Percentiles rank a stretch among this genome's conserved stretches.
phyloP scores from a whole-genome alignment of 768 basidiomycete species.

The Coprinopsis sp. region DNA sequence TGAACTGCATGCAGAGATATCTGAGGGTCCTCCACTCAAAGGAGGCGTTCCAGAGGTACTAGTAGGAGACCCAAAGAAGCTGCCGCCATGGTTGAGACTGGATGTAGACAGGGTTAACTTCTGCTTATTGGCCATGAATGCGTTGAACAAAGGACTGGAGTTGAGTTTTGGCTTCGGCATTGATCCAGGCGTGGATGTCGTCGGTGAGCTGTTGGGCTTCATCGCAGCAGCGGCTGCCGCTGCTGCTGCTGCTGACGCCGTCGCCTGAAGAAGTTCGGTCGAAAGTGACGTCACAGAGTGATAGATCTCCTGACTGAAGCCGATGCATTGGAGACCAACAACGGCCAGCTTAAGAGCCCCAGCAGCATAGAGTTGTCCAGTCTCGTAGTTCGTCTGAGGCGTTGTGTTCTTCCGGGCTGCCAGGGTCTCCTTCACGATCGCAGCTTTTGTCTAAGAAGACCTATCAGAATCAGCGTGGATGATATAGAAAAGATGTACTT shows the following conservation, averaged over 20 bases:
- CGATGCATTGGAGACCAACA: constrained; percentile 2
- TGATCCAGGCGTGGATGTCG: not conserved
- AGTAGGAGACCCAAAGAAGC: not conserved
- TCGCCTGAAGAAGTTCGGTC: not conserved
- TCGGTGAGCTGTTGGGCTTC: not conserved
- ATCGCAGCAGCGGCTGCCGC: not conserved
- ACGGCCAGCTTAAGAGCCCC: constrained; percentile 65
- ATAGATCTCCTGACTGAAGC: constrained; percentile 3
- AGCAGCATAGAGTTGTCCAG: constrained; percentile 62
- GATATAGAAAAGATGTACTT: constrained; percentile 38
- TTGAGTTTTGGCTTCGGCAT: not conserved
- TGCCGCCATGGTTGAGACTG: not conserved
- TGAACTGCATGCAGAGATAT: not conserved
- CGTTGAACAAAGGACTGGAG: not conserved
- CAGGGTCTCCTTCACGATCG: constrained; percentile 69
- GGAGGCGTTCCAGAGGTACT: constrained; percentile 1
- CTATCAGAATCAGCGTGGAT: constrained; percentile 8
- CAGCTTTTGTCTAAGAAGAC: constrained; percentile 50
- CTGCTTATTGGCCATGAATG: not conserved
- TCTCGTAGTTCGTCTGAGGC: constrained; percentile 75
- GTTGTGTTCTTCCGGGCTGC: constrained; percentile 68
- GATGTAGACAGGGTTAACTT: not conserved
- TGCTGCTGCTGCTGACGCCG: not conserved
- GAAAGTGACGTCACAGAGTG: not conserved
- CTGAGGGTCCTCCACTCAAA: not conserved